A percentile compares a stretch with the other conserved stretches of the same genome.
phyloP scores from a whole-genome alignment of 768 basidiomycete species.

The Pulveroboletus sp. region DNA sequence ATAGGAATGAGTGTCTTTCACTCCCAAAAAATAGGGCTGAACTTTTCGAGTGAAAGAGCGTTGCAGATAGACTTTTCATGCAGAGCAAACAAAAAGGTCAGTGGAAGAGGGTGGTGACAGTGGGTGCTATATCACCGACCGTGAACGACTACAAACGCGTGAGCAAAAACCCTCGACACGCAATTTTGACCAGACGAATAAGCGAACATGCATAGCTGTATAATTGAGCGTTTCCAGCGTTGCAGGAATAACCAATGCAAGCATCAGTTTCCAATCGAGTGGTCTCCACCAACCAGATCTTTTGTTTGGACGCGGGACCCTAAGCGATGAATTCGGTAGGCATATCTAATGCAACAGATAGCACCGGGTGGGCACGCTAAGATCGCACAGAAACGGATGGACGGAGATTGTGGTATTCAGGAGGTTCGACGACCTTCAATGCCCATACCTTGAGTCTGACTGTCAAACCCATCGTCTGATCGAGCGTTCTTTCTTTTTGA shows the following conservation, averaged over 20 bases:
- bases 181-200: no score
- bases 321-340: background rate
- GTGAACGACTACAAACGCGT: background rate
- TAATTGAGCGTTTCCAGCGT: conserved; percentile 4
- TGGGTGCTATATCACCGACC: no score
- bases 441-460: background rate
- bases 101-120: background rate
- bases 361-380: background rate
- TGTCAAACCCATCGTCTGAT: no score
- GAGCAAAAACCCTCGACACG: background rate
- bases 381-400: background rate
- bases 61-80: no score
- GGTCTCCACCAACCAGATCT: conserved; percentile 26
- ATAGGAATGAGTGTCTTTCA: no score
- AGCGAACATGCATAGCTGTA: conserved; percentile 14
- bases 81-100: background rate
- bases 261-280: conserved; percentile 8
- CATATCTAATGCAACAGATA: background rate
- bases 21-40: no score
- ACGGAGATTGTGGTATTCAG: background rate
- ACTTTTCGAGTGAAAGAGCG: no score
- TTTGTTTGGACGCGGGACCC: background rate
- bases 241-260: no score
- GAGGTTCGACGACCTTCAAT: background rate
- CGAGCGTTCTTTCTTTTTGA: no score